Conservation (phyloP, 768 basidiomycete genomes). For the Clitopilus passeckerianus region DNA sequence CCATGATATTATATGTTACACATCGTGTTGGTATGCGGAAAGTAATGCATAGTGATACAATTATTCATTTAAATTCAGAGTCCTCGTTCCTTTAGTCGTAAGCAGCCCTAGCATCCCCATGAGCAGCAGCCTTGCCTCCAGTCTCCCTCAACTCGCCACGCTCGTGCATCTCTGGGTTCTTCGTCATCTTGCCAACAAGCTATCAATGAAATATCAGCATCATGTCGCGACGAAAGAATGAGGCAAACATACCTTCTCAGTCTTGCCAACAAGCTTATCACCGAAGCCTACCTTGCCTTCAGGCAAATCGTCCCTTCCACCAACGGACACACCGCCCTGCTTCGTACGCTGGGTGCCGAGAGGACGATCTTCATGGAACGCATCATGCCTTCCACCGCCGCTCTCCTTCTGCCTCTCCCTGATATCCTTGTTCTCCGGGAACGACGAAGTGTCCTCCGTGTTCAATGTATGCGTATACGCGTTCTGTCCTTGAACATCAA, state of each 20-base stretch:
- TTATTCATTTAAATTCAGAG: neutral
- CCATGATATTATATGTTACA: neutral
- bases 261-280: slow-evolving; percentile 57
- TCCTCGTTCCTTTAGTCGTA: slow-evolving; percentile 25
- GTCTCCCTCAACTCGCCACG: slow-evolving; percentile 52
- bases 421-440: neutral
- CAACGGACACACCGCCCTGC: slow-evolving; percentile 25
- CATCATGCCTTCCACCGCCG: neutral
- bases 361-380: neutral
- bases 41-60: neutral
- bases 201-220: slow-evolving; percentile 9
- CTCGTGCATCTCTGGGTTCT: slow-evolving; percentile 48
- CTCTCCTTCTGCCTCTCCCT: neutral
- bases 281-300: slow-evolving; percentile 35
- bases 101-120: slow-evolving; percentile 32
- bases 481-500: neutral
- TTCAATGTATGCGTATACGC: neutral
- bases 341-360: slow-evolving; percentile 1
- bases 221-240: neutral
- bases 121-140: slow-evolving; percentile 42
- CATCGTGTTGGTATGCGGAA: neutral
- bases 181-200: slow-evolving; percentile 44
- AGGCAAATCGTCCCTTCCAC: slow-evolving; percentile 24
- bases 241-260: slow-evolving; percentile 38
- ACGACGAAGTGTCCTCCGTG: neutral